phyloP scores from a whole-genome alignment of 1,284 basidiomycete genomes.

The Irpex lacteus region DNA sequence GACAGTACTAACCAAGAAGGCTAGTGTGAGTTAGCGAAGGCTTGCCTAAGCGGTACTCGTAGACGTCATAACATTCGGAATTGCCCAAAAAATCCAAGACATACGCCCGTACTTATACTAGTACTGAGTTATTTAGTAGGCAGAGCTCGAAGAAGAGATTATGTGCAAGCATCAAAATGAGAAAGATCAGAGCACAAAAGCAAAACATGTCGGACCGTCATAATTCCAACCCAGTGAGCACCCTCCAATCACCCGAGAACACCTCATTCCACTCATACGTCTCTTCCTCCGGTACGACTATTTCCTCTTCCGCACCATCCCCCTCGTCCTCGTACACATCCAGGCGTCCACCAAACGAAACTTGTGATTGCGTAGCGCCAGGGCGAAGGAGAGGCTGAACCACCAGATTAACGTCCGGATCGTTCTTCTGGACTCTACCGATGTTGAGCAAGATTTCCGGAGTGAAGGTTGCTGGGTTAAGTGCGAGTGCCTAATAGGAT shows the following conservation, averaged over 20 bases:
- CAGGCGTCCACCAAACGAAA: too few relatives aligned
- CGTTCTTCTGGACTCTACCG: constrained; percentile 32
- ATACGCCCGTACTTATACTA: too few relatives aligned
- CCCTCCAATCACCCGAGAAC: constrained; percentile 27
- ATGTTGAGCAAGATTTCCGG: constrained; percentile 49
- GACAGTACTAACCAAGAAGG: too few relatives aligned
- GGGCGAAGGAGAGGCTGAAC: constrained; percentile 29
- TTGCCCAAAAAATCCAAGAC: too few relatives aligned
- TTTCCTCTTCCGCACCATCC: constrained; percentile 15
- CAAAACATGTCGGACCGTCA: too few relatives aligned
- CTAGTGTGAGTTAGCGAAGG: background rate
- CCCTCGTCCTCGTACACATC: background rate
- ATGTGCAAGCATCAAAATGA: too few relatives aligned
- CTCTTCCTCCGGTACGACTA: constrained; percentile 19
- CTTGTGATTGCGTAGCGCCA: constrained; percentile 6
- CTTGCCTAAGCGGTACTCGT: too few relatives aligned
- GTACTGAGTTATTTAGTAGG: too few relatives aligned
- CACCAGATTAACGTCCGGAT: constrained; percentile 21
- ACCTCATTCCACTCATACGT: constrained; percentile 25
- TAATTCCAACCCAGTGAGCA: too few relatives aligned
- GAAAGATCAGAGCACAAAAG: too few relatives aligned
- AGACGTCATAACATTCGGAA: too few relatives aligned
- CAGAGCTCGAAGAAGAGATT: too few relatives aligned
- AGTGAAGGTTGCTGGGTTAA: constrained; percentile 50
- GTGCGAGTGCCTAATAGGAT: constrained; percentile 41